Evolutionary conservation across 2,329 filamentous ascomycete genomes (phyloP).

Genomic region (Tolypocladium tundrense): DNA sequence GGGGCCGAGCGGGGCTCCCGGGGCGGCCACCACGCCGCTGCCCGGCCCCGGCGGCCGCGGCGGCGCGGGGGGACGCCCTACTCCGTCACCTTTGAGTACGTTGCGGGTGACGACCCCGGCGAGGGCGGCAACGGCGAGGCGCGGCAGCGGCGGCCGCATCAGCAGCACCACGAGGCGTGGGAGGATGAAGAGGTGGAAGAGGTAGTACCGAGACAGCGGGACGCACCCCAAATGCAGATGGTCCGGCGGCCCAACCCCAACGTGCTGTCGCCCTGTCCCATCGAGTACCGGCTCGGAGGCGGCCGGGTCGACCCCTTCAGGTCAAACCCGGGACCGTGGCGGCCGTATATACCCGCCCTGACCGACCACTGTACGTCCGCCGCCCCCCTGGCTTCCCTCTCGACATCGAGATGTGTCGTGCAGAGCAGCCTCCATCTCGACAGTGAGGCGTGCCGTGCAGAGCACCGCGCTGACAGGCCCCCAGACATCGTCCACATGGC

Average conservation of each 20-base stretch:
- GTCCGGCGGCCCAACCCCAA: neutral
- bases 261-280: neutral
- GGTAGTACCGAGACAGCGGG: neutral
- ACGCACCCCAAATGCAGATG: neutral
- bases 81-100: neutral
- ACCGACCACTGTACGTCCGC: constrained; percentile 14
- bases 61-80: neutral
- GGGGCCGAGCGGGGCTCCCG: neutral
- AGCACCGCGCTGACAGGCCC: neutral
- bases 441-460: neutral
- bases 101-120: neutral
- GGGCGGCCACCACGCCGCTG: neutral
- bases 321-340: constrained; percentile 11
- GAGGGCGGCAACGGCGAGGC: neutral
- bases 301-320: constrained; percentile 15
- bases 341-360: constrained; percentile 10
- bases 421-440: neutral
- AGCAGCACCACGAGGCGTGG: neutral
- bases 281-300: constrained; percentile 12
- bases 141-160: neutral
- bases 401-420: neutral
- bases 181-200: neutral
- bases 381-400: neutral
- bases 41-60: neutral
- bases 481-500: constrained; percentile 18